A percentile compares a stretch with the other conserved stretches of the same genome.
phyloP scores from a whole-genome alignment of 768 basidiomycete species.

The Dioszegia aurantiaca region DNA sequence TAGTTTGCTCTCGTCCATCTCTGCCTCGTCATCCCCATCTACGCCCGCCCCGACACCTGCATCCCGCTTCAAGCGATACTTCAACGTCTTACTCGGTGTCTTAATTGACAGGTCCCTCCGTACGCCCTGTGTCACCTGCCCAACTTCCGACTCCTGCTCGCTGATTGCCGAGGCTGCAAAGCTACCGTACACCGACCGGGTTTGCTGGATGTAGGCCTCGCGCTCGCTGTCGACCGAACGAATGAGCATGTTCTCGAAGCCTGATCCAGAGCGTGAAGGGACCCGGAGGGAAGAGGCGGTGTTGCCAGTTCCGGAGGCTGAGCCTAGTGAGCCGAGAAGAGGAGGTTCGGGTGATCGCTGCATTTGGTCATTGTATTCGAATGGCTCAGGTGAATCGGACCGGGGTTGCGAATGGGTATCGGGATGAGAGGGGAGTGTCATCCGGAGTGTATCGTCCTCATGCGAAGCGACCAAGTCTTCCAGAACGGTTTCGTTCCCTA shows the following conservation, averaged over 20 bases:
- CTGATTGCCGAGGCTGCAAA: constrained; percentile 30
- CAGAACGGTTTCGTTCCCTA: constrained; percentile 23
- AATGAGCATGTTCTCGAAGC: background rate
- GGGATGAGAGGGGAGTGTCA: background rate
- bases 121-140: constrained; percentile 36
- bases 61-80: background rate
- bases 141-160: constrained; percentile 40
- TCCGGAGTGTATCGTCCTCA: constrained; percentile 16
- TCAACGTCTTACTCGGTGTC: constrained; percentile 17
- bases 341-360: constrained; percentile 5
- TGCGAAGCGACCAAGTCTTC: constrained; percentile 22
- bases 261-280: constrained; percentile 7
- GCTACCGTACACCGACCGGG: constrained; percentile 17
- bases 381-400: background rate
- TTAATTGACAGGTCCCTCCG: constrained; percentile 36
- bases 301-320: constrained; percentile 3
- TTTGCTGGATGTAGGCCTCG: constrained; percentile 8
- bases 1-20: constrained; percentile 4
- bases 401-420: background rate
- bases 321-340: background rate
- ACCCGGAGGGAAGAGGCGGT: constrained; percentile 10
- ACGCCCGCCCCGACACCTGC: too few relatives aligned
- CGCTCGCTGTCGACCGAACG: constrained; percentile 14
- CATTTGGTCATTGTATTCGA: constrained; percentile 11
- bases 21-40: background rate